Evolutionary conservation across 108 stramenopile genomes (phyloP).

Genomic region (Nitzschia putrida): DNA sequence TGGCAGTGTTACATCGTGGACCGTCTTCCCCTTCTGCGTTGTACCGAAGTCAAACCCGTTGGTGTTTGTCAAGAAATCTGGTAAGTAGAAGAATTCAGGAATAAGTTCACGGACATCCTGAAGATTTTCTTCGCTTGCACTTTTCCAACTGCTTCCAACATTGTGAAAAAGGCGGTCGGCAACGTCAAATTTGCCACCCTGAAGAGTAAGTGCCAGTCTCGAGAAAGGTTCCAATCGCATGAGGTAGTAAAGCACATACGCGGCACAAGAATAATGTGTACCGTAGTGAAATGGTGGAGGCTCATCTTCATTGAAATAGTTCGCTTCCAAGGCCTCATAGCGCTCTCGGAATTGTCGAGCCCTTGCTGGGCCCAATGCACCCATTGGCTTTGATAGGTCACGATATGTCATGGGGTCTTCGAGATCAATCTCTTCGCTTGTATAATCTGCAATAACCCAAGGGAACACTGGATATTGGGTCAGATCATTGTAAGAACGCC

Average conservation of each 20-base stretch:
- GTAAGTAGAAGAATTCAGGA: conserved; percentile 97
- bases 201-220: conserved; percentile 84
- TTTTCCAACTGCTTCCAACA: conserved; percentile 85
- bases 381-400: conserved; percentile 96
- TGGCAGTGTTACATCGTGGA: conserved; percentile 90
- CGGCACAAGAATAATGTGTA: conserved; percentile 96
- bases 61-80: conserved; percentile 89
- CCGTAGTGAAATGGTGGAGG: conserved; percentile 98
- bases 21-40: conserved; percentile 75
- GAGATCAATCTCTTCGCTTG: conserved; percentile 91
- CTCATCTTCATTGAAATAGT: conserved; percentile 73
- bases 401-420: conserved; percentile 87
- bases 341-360: conserved; percentile 90
- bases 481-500: conserved; percentile 94
- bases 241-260: conserved; percentile 95
- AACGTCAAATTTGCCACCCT: conserved; percentile 95
- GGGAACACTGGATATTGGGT: conserved; percentile 99
- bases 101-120: conserved; percentile 98
- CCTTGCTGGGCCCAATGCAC: conserved; percentile 81
- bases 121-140: conserved; percentile 82
- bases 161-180: conserved; percentile 96
- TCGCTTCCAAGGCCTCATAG: conserved; percentile 83
- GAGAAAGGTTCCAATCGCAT: conserved; percentile 96
- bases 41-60: conserved; percentile 89
- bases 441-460: conserved; percentile 97